These are phyloP conservation scores for Pistacia atlantica DNA, from an alignment of 345 rosid genomes.

Conservation along the genomic window DNA sequence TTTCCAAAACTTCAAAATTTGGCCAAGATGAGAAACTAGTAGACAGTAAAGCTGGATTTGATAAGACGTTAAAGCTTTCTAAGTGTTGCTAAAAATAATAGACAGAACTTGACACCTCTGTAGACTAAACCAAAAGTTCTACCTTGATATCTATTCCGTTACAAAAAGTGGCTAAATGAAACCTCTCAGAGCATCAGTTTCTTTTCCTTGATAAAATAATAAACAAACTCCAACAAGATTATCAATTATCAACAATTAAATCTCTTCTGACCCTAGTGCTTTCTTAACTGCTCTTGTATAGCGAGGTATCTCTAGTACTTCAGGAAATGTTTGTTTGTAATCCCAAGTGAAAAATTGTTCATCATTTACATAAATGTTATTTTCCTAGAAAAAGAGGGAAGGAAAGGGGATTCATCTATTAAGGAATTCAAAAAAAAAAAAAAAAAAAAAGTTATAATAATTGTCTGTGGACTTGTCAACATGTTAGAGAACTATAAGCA, in stretches of 20 bases:
- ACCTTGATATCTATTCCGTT: background rate
- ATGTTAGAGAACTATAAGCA: conserved; percentile 12
- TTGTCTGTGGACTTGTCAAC: conserved; percentile 16
- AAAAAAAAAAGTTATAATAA: background rate
- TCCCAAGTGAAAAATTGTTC: background rate
- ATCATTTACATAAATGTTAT: background rate
- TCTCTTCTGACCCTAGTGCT: background rate
- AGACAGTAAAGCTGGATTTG: background rate
- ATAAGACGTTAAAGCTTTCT: background rate
- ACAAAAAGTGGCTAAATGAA: background rate
- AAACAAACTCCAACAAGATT: background rate
- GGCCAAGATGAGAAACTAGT: background rate
- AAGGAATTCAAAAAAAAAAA: background rate
- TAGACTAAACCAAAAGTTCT: background rate
- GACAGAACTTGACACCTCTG: conserved; percentile 1
- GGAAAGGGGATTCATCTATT: too few species aligned
- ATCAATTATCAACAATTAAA: background rate
- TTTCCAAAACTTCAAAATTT: background rate
- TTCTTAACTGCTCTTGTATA: background rate
- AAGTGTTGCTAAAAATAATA: background rate
- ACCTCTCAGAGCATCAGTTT: background rate
- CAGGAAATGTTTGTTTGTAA: background rate
- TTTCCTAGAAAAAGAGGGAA: too few species aligned
- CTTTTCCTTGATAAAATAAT: background rate
- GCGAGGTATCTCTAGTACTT: background rate